A percentile compares a stretch with the other conserved stretches of the same genome.
phyloP scores from a whole-genome alignment of 2,329 filamentous ascomycete species.

The Calonectria pauciramosa region DNA sequence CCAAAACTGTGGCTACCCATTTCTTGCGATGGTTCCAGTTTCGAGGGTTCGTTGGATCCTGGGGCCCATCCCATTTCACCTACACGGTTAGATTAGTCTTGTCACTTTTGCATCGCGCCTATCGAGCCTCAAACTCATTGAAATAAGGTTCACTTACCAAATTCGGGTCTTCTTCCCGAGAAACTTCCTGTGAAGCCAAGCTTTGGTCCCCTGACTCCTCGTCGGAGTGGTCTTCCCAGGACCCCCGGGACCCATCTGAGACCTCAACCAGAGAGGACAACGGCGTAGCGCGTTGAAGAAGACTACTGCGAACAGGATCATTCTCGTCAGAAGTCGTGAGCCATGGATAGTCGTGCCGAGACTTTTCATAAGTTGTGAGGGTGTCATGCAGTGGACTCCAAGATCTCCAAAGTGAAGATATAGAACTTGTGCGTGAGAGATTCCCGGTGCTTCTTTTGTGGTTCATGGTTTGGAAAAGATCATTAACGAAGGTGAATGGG shows the following conservation, averaged over 20 bases:
- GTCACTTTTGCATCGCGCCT: neutral
- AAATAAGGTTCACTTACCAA: neutral
- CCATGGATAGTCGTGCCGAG: slow-evolving; percentile 48
- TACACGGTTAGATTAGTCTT: slow-evolving; percentile 26
- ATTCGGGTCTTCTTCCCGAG: neutral
- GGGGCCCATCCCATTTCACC: slow-evolving; percentile 60
- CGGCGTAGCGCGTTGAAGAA: neutral
- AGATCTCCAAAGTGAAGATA: slow-evolving; percentile 47
- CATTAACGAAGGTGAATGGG: neutral
- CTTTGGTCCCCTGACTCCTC: neutral
- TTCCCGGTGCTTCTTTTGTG: slow-evolving; percentile 15
- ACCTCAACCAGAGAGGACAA: neutral
- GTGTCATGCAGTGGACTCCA: slow-evolving; percentile 44
- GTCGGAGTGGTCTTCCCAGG: neutral
- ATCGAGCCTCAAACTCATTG: neutral
- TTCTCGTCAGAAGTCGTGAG: neutral
- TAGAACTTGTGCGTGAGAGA: slow-evolving; percentile 39
- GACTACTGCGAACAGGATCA: neutral
- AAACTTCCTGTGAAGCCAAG: neutral
- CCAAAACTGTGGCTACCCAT: slow-evolving; percentile 52
- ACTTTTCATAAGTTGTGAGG: slow-evolving; percentile 46
- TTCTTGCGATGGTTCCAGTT: slow-evolving; percentile 61
- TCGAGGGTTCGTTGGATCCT: slow-evolving; percentile 55
- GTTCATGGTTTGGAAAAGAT: neutral
- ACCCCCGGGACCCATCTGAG: neutral